phyloP scores from a whole-genome alignment of 139 green algal species.

The Zygnema circumcarinatum region DNA sequence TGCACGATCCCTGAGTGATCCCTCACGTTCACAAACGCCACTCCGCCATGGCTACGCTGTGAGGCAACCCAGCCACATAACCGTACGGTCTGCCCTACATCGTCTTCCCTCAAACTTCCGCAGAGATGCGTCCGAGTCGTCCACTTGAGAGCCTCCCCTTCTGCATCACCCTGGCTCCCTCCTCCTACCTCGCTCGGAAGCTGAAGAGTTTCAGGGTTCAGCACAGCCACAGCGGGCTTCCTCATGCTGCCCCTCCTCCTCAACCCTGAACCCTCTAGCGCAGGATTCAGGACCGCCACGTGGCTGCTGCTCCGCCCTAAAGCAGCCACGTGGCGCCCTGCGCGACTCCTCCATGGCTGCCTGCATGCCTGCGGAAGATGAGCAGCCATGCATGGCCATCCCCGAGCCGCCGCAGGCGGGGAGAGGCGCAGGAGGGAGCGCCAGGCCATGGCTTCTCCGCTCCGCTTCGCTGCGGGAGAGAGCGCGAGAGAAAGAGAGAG shows the following conservation, averaged over 20 bases:
- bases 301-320: not conserved
- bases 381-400: not conserved
- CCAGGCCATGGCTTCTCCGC: not conserved
- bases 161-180: no score
- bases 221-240: not conserved
- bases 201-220: not conserved
- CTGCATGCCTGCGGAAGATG: no score
- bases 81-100: constrained; percentile 69
- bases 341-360: not conserved
- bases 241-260: not conserved
- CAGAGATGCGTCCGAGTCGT: constrained; percentile 39
- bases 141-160: not conserved
- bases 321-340: not conserved
- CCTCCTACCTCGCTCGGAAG: not conserved
- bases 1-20: constrained; percentile 94
- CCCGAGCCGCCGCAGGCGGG: no score
- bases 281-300: not conserved
- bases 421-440: not conserved
- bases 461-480: no score
- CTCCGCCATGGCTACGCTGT: constrained; percentile 87
- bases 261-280: not conserved
- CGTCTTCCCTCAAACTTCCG: constrained; percentile 67
- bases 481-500: no score
- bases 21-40: constrained; percentile 92
- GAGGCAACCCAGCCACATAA: constrained; percentile 96